Evolutionary conservation across 495 filamentous ascomycete genomes (phyloP).

Genomic region (Aspergillus nidulans): DNA sequence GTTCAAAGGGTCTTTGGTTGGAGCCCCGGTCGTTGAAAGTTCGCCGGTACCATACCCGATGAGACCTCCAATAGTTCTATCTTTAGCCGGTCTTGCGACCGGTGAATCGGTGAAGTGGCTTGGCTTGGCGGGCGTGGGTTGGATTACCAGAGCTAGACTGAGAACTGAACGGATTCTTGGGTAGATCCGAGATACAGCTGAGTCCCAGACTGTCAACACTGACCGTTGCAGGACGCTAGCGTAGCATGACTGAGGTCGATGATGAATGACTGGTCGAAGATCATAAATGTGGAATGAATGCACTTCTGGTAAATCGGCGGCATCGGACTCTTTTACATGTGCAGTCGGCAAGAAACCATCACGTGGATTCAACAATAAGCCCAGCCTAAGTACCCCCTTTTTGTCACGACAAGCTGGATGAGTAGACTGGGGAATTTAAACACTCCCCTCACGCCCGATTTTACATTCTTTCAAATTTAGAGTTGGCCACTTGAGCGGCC

Average conservation of each 20-base stretch:
- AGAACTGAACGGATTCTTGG: background rate
- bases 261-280: background rate
- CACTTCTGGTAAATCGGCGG: background rate
- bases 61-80: background rate
- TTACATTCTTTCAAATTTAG: background rate
- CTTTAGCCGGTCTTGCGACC: background rate
- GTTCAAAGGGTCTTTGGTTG: constrained; percentile 1
- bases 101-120: background rate
- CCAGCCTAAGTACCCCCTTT: background rate
- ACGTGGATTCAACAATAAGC: background rate
- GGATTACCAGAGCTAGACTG: background rate
- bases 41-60: constrained; percentile 13
- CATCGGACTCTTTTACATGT: background rate
- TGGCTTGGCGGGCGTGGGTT: background rate
- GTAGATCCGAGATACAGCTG: background rate
- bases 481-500: background rate
- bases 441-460: background rate
- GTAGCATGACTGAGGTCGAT: background rate
- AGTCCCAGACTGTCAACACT: background rate
- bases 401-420: background rate
- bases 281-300: background rate
- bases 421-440: background rate
- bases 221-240: background rate
- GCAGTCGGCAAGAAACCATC: background rate
- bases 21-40: constrained; percentile 6